phyloP scores from a whole-genome alignment of 179 eudicot genomes.

The Spinacia oleracea region DNA sequence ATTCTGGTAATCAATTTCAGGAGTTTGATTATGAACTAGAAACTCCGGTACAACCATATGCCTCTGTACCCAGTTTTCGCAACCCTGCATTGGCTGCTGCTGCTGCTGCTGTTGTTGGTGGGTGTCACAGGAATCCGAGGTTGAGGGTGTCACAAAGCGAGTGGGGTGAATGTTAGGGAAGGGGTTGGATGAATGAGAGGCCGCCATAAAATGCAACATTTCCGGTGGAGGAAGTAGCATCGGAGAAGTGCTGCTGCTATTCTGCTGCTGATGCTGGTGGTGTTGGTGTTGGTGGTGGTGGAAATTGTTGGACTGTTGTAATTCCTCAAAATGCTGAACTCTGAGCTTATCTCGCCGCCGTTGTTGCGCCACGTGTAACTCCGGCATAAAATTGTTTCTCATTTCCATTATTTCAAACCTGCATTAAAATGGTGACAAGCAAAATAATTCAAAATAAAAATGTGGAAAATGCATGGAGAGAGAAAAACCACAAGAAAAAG shows the following conservation, averaged over 20 bases:
- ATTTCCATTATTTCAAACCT: constrained; percentile 26
- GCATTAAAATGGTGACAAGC: background rate
- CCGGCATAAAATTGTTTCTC: constrained; percentile 25
- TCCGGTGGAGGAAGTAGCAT: constrained; percentile 16
- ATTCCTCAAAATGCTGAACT: constrained; percentile 28
- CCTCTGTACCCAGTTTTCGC: constrained; percentile 16
- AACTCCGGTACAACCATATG: constrained; percentile 9
- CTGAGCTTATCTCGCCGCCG: constrained; percentile 65
- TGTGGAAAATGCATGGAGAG: background rate
- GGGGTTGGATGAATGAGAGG: background rate
- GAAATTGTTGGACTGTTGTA: background rate
- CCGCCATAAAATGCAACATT: constrained; percentile 17
- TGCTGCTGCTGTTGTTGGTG: background rate
- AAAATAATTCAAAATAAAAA: background rate
- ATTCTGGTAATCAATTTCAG: background rate
- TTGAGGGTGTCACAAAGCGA: constrained; percentile 23
- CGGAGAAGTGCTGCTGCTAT: background rate
- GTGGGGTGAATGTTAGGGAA: constrained; percentile 31
- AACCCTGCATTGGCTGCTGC: background rate
- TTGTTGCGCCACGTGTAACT: constrained; percentile 69
- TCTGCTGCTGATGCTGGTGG: background rate
- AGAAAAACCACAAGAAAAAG: background rate
- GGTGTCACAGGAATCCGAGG: constrained; percentile 14
- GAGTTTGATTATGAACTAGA: background rate
- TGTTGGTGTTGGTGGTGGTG: background rate